Percentiles rank a stretch among this genome's conserved stretches.
These are phyloP conservation scores for Penicillium thymicola DNA, from an alignment of 2,329 filamentous ascomycete species.

Conservation along the genomic window DNA sequence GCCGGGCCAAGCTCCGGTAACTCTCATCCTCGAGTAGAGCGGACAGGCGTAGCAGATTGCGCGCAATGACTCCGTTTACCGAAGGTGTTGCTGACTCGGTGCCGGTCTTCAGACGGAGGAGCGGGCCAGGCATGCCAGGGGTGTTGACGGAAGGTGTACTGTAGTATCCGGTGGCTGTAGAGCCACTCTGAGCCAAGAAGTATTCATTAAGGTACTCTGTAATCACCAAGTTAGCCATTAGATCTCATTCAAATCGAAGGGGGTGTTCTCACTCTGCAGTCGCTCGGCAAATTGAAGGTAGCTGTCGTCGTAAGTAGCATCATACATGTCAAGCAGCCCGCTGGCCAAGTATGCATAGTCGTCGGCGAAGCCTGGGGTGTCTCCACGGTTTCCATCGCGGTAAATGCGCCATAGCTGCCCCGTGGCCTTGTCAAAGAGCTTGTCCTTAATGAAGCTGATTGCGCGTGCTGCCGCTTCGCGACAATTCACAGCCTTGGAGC, in stretches of 20 bases:
- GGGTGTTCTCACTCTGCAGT: slow-evolving; percentile 62
- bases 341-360: slow-evolving; percentile 89
- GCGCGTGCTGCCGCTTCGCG: slow-evolving; percentile 64
- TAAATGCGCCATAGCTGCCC: slow-evolving; percentile 71
- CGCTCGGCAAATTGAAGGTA: slow-evolving; percentile 78
- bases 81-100: slow-evolving; percentile 92
- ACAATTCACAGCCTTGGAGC: slow-evolving; percentile 59
- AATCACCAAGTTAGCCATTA: slow-evolving; percentile 1
- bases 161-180: slow-evolving; percentile 41
- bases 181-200: slow-evolving; percentile 66
- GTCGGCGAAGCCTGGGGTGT: slow-evolving; percentile 76
- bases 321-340: slow-evolving; percentile 79
- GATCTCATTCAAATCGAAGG: not conserved
- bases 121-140: slow-evolving; percentile 56
- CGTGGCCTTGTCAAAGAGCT: slow-evolving; percentile 65
- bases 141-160: slow-evolving; percentile 49
- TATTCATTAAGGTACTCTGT: slow-evolving; percentile 68
- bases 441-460: slow-evolving; percentile 66
- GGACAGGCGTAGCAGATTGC: slow-evolving; percentile 79
- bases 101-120: slow-evolving; percentile 88
- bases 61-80: slow-evolving; percentile 80
- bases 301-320: slow-evolving; percentile 71
- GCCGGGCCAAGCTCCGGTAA: slow-evolving; percentile 64
- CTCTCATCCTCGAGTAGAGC: slow-evolving; percentile 63
- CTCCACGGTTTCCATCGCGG: slow-evolving; percentile 60